phyloP scores from a whole-genome alignment of 805 yeast species.

The Candida golubevii region DNA sequence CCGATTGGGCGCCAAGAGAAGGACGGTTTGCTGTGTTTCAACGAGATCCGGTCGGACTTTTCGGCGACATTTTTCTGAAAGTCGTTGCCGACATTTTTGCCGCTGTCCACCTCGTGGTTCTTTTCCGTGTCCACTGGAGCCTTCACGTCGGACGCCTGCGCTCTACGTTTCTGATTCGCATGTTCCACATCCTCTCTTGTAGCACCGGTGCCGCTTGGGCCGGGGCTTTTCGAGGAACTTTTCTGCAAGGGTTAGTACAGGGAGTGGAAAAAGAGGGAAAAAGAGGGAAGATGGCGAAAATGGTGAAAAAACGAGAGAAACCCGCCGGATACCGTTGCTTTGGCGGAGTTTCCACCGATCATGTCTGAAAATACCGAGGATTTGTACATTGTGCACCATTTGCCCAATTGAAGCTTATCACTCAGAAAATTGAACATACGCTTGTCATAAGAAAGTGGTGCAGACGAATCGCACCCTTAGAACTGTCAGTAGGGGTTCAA shows the following conservation, averaged over 20 bases:
- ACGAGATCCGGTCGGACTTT: neutral
- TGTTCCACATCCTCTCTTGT: conserved; percentile 17
- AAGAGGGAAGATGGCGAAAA: too few species aligned
- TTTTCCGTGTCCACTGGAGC: conserved; percentile 12
- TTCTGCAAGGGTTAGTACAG: conserved; percentile 4
- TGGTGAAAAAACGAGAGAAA: too few species aligned
- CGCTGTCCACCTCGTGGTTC: neutral
- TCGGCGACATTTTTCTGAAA: neutral
- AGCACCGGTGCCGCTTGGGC: conserved; percentile 14
- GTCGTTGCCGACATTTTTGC: neutral
- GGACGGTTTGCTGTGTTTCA: conserved; percentile 18
- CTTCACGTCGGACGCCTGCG: conserved; percentile 9
- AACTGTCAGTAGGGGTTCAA: too few species aligned
- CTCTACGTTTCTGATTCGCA: conserved; percentile 10
- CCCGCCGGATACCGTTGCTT: too few species aligned
- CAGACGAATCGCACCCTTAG: too few species aligned
- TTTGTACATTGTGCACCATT: too few species aligned
- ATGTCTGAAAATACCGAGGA: too few species aligned
- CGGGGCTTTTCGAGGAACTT: conserved; percentile 7
- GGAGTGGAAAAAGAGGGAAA: neutral
- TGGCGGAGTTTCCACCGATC: too few species aligned
- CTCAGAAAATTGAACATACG: too few species aligned
- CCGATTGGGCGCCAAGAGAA: conserved; percentile 42
- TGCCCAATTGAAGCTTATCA: too few species aligned
- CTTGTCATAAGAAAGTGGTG: too few species aligned